phyloP scores from a whole-genome alignment of 1,139 yeast species.

The Blastobotrys raffinosifermentans region DNA sequence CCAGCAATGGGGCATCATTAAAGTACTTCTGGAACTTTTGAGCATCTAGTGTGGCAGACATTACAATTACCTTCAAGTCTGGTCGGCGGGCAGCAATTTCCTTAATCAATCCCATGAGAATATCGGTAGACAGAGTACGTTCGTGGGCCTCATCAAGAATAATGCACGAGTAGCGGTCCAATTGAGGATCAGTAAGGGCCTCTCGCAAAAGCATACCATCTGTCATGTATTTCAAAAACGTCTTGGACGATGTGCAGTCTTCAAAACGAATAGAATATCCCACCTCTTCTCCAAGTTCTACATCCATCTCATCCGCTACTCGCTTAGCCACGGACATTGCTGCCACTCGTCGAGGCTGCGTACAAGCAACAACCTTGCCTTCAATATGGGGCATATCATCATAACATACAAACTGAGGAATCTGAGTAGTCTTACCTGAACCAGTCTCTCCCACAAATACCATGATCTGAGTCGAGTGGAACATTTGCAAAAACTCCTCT shows the following conservation, averaged over 20 bases:
- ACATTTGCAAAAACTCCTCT: conserved; percentile 74
- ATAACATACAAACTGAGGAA: conserved; percentile 89
- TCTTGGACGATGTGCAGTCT: conserved; percentile 72
- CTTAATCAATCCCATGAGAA: conserved; percentile 89
- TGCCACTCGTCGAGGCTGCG: conserved; percentile 97
- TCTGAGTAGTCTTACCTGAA: conserved; percentile 96
- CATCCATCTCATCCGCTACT: conserved; percentile 96
- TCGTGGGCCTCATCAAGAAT: conserved; percentile 98
- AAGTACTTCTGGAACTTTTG: conserved; percentile 90
- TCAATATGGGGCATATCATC: conserved; percentile 84
- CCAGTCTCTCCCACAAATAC: conserved; percentile 99
- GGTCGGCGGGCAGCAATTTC: conserved; percentile 74
- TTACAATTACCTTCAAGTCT: conserved; percentile 84
- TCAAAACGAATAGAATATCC: conserved; percentile 94
- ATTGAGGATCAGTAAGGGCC: conserved; percentile 93
- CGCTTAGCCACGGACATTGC: conserved; percentile 97
- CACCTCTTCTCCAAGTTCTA: conserved; percentile 81
- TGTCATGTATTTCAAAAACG: conserved; percentile 92
- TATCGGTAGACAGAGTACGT: conserved; percentile 94
- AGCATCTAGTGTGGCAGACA: conserved; percentile 98
- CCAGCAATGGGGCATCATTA: conserved; percentile 84
- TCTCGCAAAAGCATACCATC: conserved; percentile 98
- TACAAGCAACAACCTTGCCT: conserved; percentile 86
- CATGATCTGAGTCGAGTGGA: conserved; percentile 88
- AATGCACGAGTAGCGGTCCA: conserved; percentile 77